Evolutionary conservation across 164 flowering plant genomes (phyloP).

Genomic region (Dillenia suffruticosa): DNA sequence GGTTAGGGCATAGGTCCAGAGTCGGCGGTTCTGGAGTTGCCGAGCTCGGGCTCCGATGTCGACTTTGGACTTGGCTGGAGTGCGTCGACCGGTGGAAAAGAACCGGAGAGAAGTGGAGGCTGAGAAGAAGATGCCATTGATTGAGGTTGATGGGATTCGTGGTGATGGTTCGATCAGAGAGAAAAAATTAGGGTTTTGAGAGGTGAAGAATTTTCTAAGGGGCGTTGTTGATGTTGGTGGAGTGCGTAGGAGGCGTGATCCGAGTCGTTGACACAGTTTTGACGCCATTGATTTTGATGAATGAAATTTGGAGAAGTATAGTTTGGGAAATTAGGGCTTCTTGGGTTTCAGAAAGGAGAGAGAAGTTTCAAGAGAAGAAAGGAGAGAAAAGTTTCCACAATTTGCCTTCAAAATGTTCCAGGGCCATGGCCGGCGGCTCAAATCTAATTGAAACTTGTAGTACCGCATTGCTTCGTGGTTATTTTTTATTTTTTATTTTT

Average conservation of each 20-base stretch:
- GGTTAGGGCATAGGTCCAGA: conserved; percentile 80
- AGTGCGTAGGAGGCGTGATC: conserved; percentile 9
- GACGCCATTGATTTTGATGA: conserved; percentile 6
- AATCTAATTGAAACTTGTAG: too few species aligned
- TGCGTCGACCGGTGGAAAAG: conserved; percentile 50
- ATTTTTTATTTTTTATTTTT: too few species aligned
- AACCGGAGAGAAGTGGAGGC: conserved; percentile 23
- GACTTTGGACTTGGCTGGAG: conserved; percentile 34
- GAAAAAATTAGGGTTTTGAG: neutral
- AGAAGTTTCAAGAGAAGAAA: too few species aligned
- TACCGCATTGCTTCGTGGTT: too few species aligned
- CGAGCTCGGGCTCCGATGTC: conserved; percentile 85
- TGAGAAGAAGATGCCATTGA: conserved; percentile 4
- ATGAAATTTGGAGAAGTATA: too few species aligned
- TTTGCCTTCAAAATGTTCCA: too few species aligned
- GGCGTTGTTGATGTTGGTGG: neutral
- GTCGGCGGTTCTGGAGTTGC: conserved; percentile 77
- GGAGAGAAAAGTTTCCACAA: too few species aligned
- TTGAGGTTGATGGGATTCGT: neutral
- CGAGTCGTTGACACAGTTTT: conserved; percentile 2
- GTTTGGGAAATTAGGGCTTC: too few species aligned
- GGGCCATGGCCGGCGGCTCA: too few species aligned
- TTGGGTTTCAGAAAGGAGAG: too few species aligned
- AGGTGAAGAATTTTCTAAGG: conserved; percentile 1
- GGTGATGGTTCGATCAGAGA: conserved; percentile 7